Conservation (phyloP, 164 flowering plant species). For the Nymphaea colorata region DNA sequence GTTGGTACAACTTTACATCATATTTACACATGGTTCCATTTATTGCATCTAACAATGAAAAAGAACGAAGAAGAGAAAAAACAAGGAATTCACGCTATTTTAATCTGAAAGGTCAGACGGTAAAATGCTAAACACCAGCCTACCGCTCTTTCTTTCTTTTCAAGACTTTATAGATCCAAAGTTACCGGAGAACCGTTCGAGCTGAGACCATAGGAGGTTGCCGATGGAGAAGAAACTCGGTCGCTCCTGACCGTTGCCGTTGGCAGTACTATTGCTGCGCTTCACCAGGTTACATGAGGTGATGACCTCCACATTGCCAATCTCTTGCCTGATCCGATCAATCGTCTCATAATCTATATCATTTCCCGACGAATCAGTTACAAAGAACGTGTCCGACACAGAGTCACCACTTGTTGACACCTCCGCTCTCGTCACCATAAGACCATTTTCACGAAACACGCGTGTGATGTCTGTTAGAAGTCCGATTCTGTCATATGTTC, state of each 20-base stretch:
- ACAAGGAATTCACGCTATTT: too few relatives aligned
- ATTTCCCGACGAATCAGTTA: conserved; percentile 51
- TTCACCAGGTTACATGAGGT: conserved; percentile 15
- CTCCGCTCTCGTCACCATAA: conserved; percentile 59
- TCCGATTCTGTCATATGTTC: conserved; percentile 48
- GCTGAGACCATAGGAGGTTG: conserved; percentile 61
- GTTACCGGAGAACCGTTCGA: conserved; percentile 62
- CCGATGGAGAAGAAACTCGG: conserved; percentile 35
- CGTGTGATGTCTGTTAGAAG: conserved; percentile 69
- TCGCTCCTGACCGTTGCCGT: conserved; percentile 10
- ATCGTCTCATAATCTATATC: conserved; percentile 28
- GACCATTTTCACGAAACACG: conserved; percentile 67
- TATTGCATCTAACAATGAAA: too few relatives aligned
- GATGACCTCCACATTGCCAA: conserved; percentile 26
- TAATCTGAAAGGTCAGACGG: too few relatives aligned
- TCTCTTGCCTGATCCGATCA: conserved; percentile 40
- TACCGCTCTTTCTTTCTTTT: neutral
- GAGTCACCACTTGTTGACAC: conserved; percentile 38
- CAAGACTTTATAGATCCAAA: conserved; percentile 17
- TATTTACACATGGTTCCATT: too few relatives aligned
- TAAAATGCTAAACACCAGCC: too few relatives aligned
- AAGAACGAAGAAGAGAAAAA: too few relatives aligned
- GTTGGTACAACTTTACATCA: too few relatives aligned
- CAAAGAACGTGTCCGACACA: conserved; percentile 59
- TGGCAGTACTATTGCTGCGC: conserved; percentile 4